Base-by-base conservation (phyloP, 306 rosid genomes). In the Datisca glomerata region DNA sequence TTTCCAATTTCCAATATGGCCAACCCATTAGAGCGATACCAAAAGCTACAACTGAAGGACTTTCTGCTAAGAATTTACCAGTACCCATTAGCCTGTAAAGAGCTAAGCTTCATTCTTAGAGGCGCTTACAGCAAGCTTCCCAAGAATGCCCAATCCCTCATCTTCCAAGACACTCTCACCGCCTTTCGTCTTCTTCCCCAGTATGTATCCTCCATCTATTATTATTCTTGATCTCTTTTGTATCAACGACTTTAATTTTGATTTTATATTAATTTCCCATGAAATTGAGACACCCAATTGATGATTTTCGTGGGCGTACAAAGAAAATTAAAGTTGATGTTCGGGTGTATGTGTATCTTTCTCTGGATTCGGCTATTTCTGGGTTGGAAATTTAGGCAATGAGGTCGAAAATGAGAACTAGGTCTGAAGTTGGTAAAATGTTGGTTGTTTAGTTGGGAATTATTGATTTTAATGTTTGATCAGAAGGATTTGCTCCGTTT, bases 111-210 rank as follows among this genome's bases (percentile, higher is more conserved):
- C 41, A 51, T 87, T 52, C 75, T 82, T 6, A 59, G 70, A 27
- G 47, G 55, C 18, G 80, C 80, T 60, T 79, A 66, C 60, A 41
- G 43, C 33, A 55, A 71, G 18, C 64, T 76, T 11, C 87, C 93
- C 47, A 87, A 87, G 53, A 62, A 60, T 72, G 42, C 74, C 44
- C 97, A 82, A 59, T 42, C 78, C 43, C 47, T 71, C 18, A 14
- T 87, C 64, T 69, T 66, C 57, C 71, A 87, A 41, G 89, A 87
- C 49, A 55, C 65, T 43, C 76, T 76, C 70, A 20, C 76, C 11
- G 93, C 97, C 66, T 82, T 87, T 58, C 89, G 71, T 67, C 80
- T 79, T 36, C 78, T 87, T 43, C 93, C 94, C 4, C 43, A 73
- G 96, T 86, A 64, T 33, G 69, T 47, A 12, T 15, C 34, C 3